phyloP scores from a whole-genome alignment of 352 stramenopile genomes.

The Globisporangium cederbergense region DNA sequence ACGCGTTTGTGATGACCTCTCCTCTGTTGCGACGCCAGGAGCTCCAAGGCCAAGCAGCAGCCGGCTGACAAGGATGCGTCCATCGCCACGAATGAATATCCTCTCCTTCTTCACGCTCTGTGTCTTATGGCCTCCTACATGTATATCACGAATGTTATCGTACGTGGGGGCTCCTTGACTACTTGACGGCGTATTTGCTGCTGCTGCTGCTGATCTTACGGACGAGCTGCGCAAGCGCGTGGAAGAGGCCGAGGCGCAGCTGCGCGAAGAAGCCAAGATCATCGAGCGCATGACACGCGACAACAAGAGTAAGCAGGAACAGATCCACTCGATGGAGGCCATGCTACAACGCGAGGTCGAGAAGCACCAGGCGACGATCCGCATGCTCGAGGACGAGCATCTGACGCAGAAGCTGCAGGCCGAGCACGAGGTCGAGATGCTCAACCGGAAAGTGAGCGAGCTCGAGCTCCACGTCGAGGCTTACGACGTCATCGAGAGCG shows the following conservation, averaged over 20 bases:
- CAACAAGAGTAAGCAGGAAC: constrained; percentile 68
- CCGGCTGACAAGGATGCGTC: constrained; percentile 33
- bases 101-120: constrained; percentile 17
- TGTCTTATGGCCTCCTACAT: background rate
- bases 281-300: constrained; percentile 79
- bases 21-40: background rate
- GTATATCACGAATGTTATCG: background rate
- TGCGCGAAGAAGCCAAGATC: constrained; percentile 78
- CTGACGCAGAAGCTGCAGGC: constrained; percentile 50
- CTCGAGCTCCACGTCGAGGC: constrained; percentile 70
- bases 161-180: constrained; percentile 24
- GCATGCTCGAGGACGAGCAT: constrained; percentile 59
- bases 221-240: constrained; percentile 70
- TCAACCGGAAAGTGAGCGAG: constrained; percentile 49
- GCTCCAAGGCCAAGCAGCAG: constrained; percentile 13
- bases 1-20: background rate
- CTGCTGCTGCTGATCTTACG: constrained; percentile 17
- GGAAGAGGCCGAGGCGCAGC: constrained; percentile 66
- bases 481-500: constrained; percentile 59
- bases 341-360: constrained; percentile 61
- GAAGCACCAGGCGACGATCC: constrained; percentile 50
- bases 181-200: background rate
- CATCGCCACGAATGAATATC: constrained; percentile 79
- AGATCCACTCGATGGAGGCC: constrained; percentile 64
- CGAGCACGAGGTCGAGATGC: constrained; percentile 59